Evolutionary conservation across 768 basidiomycete species (phyloP), one percentile per base, ranked within the genome.

Genomic region (Russula foetens): DNA sequence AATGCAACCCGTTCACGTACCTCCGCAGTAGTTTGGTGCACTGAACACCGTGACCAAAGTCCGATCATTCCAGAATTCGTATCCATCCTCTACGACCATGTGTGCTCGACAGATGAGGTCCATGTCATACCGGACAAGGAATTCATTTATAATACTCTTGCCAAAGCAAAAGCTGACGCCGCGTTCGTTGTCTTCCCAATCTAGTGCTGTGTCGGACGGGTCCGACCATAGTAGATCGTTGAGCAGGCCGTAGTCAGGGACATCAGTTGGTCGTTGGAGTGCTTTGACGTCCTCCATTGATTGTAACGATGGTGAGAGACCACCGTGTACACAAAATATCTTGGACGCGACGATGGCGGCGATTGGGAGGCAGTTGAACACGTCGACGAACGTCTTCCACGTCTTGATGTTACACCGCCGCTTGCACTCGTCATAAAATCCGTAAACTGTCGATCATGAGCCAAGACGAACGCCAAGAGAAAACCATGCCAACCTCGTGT

Each of bases 391-490:
- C 2, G 93, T 95, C 77, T 96, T 98, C 97, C 97, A 99, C 28
- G 92, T 95, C 78, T 98, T 99, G 81, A 98, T 93, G 73, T 96
- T 98, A 81, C 94, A 97, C 65, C 97, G 84, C 71, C 97, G 87
- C 77, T 99, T 99, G 81, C 97, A 99, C 76, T 99, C 97, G 76
- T 98, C 97, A 74, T 99, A 99, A 76, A 99, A 99, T 28, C 97
- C 97, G 69, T 99, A 99, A 23, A 98, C 97, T 98, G 70, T 35
- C 53, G 49, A 63, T 49, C 54, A 51, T 61, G 15, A 63, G 59
- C 35, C 39, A 53, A 43, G 46, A 47, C 50, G 49, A 29, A 58
- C 28, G 60, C 56, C 58, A 26, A 55, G 47, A 57, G 15, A 29
- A 15, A 9, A 46, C 48, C 41, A 11, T 15, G 17, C 88, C 65